A percentile compares a stretch with the other conserved stretches of the same genome.
These are phyloP conservation scores for Zalaria sp. DNA, from an alignment of 2,329 filamentous ascomycete species.

Conservation along the genomic window DNA sequence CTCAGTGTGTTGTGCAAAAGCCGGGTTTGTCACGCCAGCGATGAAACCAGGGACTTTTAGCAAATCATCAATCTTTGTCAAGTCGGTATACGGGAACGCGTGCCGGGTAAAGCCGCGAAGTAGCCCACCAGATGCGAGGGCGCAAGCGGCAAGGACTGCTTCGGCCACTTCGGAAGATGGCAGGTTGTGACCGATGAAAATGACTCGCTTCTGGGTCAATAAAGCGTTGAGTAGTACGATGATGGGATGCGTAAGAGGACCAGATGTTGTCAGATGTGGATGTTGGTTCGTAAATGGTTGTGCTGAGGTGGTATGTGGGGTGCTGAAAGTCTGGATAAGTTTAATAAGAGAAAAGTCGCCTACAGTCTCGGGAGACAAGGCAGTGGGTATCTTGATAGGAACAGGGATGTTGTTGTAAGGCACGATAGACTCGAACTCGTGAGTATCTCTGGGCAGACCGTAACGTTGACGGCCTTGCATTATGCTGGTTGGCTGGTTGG, in stretches of 20 bases:
- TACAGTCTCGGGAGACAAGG: slow-evolving; percentile 86
- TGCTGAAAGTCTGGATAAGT: slow-evolving; percentile 86
- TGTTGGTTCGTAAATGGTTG: slow-evolving; percentile 69
- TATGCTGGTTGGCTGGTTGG: slow-evolving; percentile 35
- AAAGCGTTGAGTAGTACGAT: slow-evolving; percentile 90
- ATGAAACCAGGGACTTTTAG: slow-evolving; percentile 95
- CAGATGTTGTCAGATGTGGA: slow-evolving; percentile 85
- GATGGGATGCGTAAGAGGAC: slow-evolving; percentile 79
- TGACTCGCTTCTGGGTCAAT: slow-evolving; percentile 88
- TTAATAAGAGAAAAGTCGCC: slow-evolving; percentile 97
- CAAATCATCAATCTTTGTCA: slow-evolving; percentile 94
- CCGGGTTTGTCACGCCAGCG: slow-evolving; percentile 92
- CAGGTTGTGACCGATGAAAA: slow-evolving; percentile 90
- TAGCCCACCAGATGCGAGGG: slow-evolving; percentile 82
- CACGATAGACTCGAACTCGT: slow-evolving; percentile 93
- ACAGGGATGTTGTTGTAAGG: slow-evolving; percentile 95
- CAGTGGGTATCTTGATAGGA: slow-evolving; percentile 89
- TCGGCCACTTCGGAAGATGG: slow-evolving; percentile 94
- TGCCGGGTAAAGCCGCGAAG: slow-evolving; percentile 87
- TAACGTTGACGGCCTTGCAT: slow-evolving; percentile 36
- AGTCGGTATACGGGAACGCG: slow-evolving; percentile 93
- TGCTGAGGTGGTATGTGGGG: slow-evolving; percentile 65
- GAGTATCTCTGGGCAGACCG: slow-evolving; percentile 77
- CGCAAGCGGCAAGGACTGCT: slow-evolving; percentile 93
- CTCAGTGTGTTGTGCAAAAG: slow-evolving; percentile 84